Evolutionary conservation across 2,329 filamentous ascomycete genomes (phyloP).

Genomic region (Fusarium decemcellulare): DNA sequence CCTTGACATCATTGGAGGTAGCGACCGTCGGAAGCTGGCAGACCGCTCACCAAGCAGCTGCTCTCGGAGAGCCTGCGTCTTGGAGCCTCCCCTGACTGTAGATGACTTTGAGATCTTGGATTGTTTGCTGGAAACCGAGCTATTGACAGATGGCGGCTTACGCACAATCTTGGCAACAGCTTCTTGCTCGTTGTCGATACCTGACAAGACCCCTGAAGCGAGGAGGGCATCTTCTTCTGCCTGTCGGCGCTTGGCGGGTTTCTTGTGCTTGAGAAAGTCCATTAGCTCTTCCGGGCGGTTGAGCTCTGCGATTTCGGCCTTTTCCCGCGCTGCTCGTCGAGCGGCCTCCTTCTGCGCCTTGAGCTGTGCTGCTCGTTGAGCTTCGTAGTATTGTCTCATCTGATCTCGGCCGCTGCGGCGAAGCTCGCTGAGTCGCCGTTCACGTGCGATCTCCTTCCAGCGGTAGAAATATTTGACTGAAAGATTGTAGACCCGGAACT

Average conservation of each 20-base stretch:
- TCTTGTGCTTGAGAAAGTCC: slow-evolving; percentile 51
- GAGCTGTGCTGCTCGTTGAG: slow-evolving; percentile 52
- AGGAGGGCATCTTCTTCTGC: slow-evolving; percentile 57
- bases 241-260: slow-evolving; percentile 47
- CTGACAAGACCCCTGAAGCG: slow-evolving; percentile 59
- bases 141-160: slow-evolving; percentile 41
- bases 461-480: slow-evolving; percentile 69
- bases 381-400: slow-evolving; percentile 61
- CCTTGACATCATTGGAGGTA: slow-evolving; percentile 53
- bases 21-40: slow-evolving; percentile 55
- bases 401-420: slow-evolving; percentile 67
- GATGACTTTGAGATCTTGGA: slow-evolving; percentile 39
- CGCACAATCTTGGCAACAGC: slow-evolving; percentile 54
- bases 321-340: slow-evolving; percentile 43
- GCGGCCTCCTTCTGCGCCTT: slow-evolving; percentile 54
- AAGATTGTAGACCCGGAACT: slow-evolving; percentile 65
- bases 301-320: slow-evolving; percentile 45
- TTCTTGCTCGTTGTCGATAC: slow-evolving; percentile 56
- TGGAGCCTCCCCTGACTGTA: slow-evolving; percentile 47
- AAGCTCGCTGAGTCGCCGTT: slow-evolving; percentile 63
- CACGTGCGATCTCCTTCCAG: slow-evolving; percentile 66
- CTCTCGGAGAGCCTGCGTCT: slow-evolving; percentile 56
- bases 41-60: slow-evolving; percentile 48
- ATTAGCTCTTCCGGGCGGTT: slow-evolving; percentile 54
- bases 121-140: slow-evolving; percentile 38